phyloP scores from a whole-genome alignment of 2,329 filamentous ascomycete genomes.

The Teratosphaeria pseudoeucalypti region DNA sequence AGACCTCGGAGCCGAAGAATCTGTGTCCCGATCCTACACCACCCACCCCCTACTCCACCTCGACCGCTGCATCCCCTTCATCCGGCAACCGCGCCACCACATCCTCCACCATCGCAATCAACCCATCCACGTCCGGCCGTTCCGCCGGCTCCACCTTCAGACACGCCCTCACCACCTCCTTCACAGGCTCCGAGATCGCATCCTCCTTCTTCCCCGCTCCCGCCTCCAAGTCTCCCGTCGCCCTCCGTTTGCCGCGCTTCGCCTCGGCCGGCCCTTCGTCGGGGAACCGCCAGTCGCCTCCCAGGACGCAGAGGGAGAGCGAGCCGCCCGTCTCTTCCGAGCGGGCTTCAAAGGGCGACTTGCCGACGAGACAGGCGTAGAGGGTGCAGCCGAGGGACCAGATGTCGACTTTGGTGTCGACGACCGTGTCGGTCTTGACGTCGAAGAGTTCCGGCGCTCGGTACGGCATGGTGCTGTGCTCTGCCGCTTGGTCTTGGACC shows the following conservation, averaged over 20 bases:
- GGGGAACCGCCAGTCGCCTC: slow-evolving; percentile 93
- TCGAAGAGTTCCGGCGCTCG: slow-evolving; percentile 96
- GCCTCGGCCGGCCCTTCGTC: slow-evolving; percentile 62
- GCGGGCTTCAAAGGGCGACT: slow-evolving; percentile 91
- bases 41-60: slow-evolving; percentile 13
- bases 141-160: slow-evolving; percentile 78
- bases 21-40: not conserved
- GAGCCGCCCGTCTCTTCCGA: slow-evolving; percentile 94
- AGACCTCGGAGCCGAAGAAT: not conserved
- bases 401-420: slow-evolving; percentile 96
- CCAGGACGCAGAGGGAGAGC: slow-evolving; percentile 80
- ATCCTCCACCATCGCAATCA: slow-evolving; percentile 67
- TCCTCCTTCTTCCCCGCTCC: slow-evolving; percentile 31
- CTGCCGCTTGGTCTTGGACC: slow-evolving; percentile 86
- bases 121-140: slow-evolving; percentile 73
- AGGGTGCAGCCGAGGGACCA: slow-evolving; percentile 97
- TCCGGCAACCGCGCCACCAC: slow-evolving; percentile 55
- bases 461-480: slow-evolving; percentile 98
- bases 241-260: slow-evolving; percentile 45
- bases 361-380: slow-evolving; percentile 91
- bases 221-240: slow-evolving; percentile 17
- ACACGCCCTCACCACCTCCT: slow-evolving; percentile 79
- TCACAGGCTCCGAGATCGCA: slow-evolving; percentile 67
- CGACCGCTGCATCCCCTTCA: slow-evolving; percentile 35
- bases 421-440: slow-evolving; percentile 80